Conservation (phyloP, 805 yeast genomes). For the Groenewaldozyma tartarivorans region DNA sequence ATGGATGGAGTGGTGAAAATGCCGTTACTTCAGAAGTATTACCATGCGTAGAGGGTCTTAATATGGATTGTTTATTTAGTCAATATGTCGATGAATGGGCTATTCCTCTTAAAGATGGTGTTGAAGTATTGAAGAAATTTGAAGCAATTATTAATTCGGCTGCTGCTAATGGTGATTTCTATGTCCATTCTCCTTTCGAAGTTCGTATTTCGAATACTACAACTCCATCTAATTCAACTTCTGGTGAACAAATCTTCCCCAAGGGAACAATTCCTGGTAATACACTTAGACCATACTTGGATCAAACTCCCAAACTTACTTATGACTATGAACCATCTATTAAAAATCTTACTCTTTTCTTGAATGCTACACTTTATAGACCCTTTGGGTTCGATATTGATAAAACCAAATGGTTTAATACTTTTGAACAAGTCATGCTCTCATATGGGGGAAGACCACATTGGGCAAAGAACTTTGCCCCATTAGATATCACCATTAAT, state of each 20-base stretch:
- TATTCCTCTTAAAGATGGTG: constrained; percentile 76
- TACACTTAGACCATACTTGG: constrained; percentile 69
- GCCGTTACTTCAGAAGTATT: constrained; percentile 64
- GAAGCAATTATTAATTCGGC: constrained; percentile 46
- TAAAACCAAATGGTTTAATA: constrained; percentile 63
- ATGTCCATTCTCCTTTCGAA: constrained; percentile 92
- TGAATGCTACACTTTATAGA: constrained; percentile 92
- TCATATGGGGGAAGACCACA: constrained; percentile 90
- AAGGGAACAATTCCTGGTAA: constrained; percentile 80
- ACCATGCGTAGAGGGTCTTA: constrained; percentile 75
- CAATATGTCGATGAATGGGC: constrained; percentile 98
- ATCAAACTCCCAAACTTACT: constrained; percentile 61
- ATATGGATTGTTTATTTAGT: constrained; percentile 90
- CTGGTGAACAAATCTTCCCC: constrained; percentile 12
- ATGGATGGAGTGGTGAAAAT: constrained; percentile 50
- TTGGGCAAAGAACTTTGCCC: constrained; percentile 95
- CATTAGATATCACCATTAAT: constrained; percentile 44
- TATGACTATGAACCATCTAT: constrained; percentile 46
- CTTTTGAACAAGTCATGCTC: constrained; percentile 70
- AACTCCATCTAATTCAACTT: constrained; percentile 16
- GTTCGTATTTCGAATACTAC: constrained; percentile 82
- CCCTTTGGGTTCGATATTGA: constrained; percentile 77
- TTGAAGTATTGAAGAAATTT: constrained; percentile 45
- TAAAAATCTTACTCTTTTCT: constrained; percentile 71
- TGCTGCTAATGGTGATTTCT: constrained; percentile 56